Evolutionary conservation across 352 stramenopile genomes (phyloP).

Genomic region (Phytopythium ostracodes): DNA sequence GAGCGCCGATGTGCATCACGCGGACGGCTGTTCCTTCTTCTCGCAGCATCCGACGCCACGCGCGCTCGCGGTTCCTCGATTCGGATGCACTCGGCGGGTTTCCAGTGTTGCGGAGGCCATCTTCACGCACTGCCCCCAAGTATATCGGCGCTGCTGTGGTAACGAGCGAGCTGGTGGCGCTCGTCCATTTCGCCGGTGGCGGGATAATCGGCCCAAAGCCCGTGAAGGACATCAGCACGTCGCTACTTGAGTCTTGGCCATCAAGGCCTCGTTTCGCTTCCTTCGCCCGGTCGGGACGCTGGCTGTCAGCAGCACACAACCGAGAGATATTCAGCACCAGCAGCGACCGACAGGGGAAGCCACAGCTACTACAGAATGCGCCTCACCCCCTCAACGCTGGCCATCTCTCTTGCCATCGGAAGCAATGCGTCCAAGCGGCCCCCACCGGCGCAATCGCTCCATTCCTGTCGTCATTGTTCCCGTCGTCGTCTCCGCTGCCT

Average conservation of each 20-base stretch:
- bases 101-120: too few relatives aligned
- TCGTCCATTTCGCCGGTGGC: conserved; percentile 8
- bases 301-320: neutral
- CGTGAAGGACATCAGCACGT: neutral
- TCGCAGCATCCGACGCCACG: conserved; percentile 36
- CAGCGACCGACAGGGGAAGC: neutral
- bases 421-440: conserved; percentile 38
- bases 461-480: neutral
- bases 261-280: neutral
- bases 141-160: neutral
- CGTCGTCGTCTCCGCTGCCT: neutral
- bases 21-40: conserved; percentile 28
- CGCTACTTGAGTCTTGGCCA: conserved; percentile 4
- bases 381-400: neutral
- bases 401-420: conserved; percentile 57
- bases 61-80: conserved; percentile 10
- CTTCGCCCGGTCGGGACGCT: neutral
- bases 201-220: conserved; percentile 4
- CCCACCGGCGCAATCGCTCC: conserved; percentile 19
- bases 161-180: neutral
- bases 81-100: neutral
- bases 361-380: neutral
- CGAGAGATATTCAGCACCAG: neutral
- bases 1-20: conserved; percentile 58
- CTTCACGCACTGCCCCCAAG: neutral